These are phyloP conservation scores for Trapa incisa DNA, from an alignment of 345 rosid genomes.

Conservation along the genomic window DNA sequence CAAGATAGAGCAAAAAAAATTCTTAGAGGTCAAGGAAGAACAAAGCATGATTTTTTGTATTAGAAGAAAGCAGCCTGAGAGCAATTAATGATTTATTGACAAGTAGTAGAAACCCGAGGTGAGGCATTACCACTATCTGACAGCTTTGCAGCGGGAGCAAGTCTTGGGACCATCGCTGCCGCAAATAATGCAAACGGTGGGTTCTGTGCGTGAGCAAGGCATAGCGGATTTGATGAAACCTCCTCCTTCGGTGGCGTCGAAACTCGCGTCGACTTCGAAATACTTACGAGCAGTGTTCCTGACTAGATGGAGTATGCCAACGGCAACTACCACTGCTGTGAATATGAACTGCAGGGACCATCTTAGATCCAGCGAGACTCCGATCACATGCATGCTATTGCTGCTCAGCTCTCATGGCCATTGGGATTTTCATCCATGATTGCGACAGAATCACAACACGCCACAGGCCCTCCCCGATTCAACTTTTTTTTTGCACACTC, in stretches of 20 bases:
- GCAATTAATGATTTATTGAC: neutral
- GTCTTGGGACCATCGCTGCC: slow-evolving; percentile 16
- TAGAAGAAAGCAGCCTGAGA: neutral
- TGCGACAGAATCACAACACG: neutral
- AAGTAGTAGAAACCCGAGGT: neutral
- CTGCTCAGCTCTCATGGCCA: neutral
- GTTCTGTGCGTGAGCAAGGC: slow-evolving; percentile 6
- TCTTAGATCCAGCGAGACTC: slow-evolving; percentile 53
- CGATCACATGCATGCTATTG: slow-evolving; percentile 16
- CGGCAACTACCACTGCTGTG: slow-evolving; percentile 34
- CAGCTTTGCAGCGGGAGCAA: slow-evolving; percentile 54
- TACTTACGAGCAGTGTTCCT: slow-evolving; percentile 74
- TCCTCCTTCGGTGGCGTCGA: slow-evolving; percentile 23
- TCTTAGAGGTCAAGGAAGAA: neutral
- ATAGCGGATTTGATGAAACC: slow-evolving; percentile 2
- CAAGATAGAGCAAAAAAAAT: neutral
- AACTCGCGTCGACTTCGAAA: slow-evolving; percentile 74
- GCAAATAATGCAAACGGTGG: slow-evolving; percentile 25
- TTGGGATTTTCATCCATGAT: slow-evolving; percentile 13
- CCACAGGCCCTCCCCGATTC: neutral
- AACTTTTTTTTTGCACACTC: no score
- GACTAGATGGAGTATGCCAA: slow-evolving; percentile 48
- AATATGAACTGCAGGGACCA: slow-evolving; percentile 55
- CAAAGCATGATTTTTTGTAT: no score
- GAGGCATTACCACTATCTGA: slow-evolving; percentile 34